Evolutionary conservation across 2,329 filamentous ascomycete genomes (phyloP), one percentile per base, ranked within the genome.

Genomic region (Pseudocercospora fijiensis): DNA sequence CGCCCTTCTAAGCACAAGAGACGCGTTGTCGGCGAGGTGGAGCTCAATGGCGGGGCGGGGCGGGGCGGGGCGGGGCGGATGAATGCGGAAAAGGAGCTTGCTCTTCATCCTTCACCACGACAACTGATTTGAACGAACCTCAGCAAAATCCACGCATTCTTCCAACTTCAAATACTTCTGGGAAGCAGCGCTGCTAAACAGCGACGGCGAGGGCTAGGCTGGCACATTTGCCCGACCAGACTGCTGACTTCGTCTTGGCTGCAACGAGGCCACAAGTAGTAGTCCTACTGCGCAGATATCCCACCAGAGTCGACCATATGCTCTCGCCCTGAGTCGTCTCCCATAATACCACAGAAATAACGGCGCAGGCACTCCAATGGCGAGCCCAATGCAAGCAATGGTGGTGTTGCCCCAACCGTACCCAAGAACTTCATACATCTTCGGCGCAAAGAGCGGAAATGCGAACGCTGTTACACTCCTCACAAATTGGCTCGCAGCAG

Each of bases 371-470:
- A 68, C 27, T 16, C 57, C 61, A n/a, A 67, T 26, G 1, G 51
- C 58, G 16, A 60, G 16, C 27, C 28, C 26, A n/a, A 53, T 11
- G 47, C 63, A 59, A 16, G 68, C 68, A 16, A 70, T 27, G 4
- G 66, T 16, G 13, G 61, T 67, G 61, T 78, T 78, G 45, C 74
- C 74, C 76, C 76, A 77, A 0, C 77, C 77, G 63, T 75, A 78
- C 0, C 75, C 74, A 9, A 79, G 69, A 5, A 65, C 69, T 1
- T 69, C 56, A 66, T 77, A 79, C 74, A 78, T 76, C 4, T 57
- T 64, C 0, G 80, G 80, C 0, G 79, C 80, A 62, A 84, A 83
- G 0, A 84, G 66, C 0, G 83, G 82, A 51, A 84, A 84, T 9
- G 77, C 62, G 64, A 83, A 84, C 0, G 80, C 82, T 0, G 78